Conservation (phyloP, 2,329 filamentous ascomycete genomes). For the Colletotrichum caudatum region DNA sequence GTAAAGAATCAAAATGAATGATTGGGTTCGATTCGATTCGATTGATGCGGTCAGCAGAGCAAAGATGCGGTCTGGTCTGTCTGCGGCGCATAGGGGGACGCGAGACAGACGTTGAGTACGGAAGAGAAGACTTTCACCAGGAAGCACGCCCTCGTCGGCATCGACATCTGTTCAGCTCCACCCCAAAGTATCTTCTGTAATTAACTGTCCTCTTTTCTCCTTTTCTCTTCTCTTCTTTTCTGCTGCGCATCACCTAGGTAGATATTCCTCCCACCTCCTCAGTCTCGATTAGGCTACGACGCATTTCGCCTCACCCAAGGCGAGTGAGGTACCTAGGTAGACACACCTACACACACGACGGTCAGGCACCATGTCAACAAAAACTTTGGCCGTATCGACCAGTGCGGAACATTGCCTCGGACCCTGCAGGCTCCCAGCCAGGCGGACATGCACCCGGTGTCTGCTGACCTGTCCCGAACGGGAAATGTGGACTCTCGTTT, state of each 20-base stretch:
- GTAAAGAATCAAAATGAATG: background rate
- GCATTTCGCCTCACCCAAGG: background rate
- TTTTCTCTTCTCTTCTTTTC: no score
- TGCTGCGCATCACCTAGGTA: no score
- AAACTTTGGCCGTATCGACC: background rate
- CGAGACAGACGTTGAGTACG: slow-evolving; percentile 1
- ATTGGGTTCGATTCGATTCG: background rate
- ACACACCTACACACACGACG: background rate
- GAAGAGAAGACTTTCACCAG: background rate
- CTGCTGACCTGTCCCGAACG: slow-evolving; percentile 38
- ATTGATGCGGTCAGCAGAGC: slow-evolving; percentile 6
- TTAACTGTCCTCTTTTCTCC: background rate
- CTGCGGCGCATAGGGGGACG: background rate
- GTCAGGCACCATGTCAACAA: slow-evolving; percentile 10
- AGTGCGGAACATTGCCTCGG: slow-evolving; percentile 32
- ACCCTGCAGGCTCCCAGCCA: slow-evolving; percentile 39
- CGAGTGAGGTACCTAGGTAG: background rate
- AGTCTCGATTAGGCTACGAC: background rate
- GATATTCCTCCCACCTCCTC: background rate
- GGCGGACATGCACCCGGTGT: slow-evolving; percentile 23
- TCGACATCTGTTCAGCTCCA: background rate
- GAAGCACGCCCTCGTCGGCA: background rate
- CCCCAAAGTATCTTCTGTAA: slow-evolving; percentile 1
- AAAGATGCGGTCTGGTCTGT: slow-evolving; percentile 33
- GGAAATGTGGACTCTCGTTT: slow-evolving; percentile 21